phyloP scores from a whole-genome alignment of 345 rosid genomes.

The Populus tremula region DNA sequence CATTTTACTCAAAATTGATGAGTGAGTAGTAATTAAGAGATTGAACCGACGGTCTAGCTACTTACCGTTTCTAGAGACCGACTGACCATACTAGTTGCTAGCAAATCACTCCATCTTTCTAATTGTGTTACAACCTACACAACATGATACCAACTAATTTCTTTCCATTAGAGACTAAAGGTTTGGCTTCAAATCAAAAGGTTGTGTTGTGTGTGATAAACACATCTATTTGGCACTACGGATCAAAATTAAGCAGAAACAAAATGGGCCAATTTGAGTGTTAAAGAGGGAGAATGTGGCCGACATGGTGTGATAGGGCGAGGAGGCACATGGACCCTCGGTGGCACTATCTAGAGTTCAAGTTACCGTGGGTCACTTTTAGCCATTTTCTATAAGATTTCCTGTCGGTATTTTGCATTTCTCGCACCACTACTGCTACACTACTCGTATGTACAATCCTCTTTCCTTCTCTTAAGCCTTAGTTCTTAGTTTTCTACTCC shows the following conservation, averaged over 20 bases:
- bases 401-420: slow-evolving; percentile 40
- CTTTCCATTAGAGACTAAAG: slow-evolving; percentile 14
- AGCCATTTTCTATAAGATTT: slow-evolving; percentile 36
- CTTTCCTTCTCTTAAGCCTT: background rate
- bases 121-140: background rate
- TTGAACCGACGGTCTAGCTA: too few relatives aligned
- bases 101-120: too few relatives aligned
- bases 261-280: slow-evolving; percentile 12
- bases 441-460: background rate
- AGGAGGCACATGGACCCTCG: slow-evolving; percentile 57
- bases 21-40: background rate
- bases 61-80: too few relatives aligned
- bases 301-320: slow-evolving; percentile 38
- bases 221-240: too few relatives aligned
- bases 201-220: too few relatives aligned
- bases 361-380: slow-evolving; percentile 19
- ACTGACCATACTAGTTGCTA: too few relatives aligned
- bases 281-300: slow-evolving; percentile 32
- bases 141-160: background rate
- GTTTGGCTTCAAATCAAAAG: slow-evolving; percentile 16
- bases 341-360: slow-evolving; percentile 20
- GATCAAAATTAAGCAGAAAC: background rate
- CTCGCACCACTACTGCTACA: background rate
- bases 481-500: background rate
- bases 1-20: background rate